Percentiles rank a stretch among this genome's conserved stretches.
Evolutionary conservation across 768 basidiomycete species (phyloP).

Genomic region (Dendrothele bispora): DNA sequence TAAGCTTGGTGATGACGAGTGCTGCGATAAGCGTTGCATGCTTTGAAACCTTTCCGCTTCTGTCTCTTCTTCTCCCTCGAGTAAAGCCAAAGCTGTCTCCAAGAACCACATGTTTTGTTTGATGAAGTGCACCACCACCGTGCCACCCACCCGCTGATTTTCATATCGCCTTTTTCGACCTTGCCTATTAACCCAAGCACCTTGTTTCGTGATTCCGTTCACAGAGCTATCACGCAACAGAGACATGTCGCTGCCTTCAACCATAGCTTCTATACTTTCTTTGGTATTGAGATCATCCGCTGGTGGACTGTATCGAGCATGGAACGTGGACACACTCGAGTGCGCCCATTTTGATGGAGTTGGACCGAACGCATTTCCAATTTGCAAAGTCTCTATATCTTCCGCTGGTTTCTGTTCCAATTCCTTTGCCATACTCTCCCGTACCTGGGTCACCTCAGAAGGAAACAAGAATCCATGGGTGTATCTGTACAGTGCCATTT

Average conservation of each 20-base stretch:
- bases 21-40: too few relatives aligned
- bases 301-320: conserved; percentile 71
- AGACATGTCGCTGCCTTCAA: conserved; percentile 90
- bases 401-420: neutral
- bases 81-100: conserved; percentile 86
- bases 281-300: conserved; percentile 58
- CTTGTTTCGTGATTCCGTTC: too few relatives aligned
- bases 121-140: conserved; percentile 94
- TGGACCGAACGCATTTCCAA: conserved; percentile 21
- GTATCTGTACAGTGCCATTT: conserved; percentile 51
- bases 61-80: conserved; percentile 65
- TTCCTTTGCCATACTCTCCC: conserved; percentile 41
- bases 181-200: conserved; percentile 75
- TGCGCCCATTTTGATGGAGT: conserved; percentile 67
- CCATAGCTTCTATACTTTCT: conserved; percentile 86
- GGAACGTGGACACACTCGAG: conserved; percentile 88
- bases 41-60: too few relatives aligned
- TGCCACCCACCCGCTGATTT: conserved; percentile 80
- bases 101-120: conserved; percentile 97
- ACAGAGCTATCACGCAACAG: conserved; percentile 56
- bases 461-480: conserved; percentile 96
- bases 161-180: conserved; percentile 65
- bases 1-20: too few relatives aligned
- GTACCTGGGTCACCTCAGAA: conserved; percentile 75
- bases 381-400: neutral